Evolutionary conservation across 2,329 filamentous ascomycete species (phyloP), one percentile per base, ranked within the genome.

Genomic region (Penicillium sp.): DNA sequence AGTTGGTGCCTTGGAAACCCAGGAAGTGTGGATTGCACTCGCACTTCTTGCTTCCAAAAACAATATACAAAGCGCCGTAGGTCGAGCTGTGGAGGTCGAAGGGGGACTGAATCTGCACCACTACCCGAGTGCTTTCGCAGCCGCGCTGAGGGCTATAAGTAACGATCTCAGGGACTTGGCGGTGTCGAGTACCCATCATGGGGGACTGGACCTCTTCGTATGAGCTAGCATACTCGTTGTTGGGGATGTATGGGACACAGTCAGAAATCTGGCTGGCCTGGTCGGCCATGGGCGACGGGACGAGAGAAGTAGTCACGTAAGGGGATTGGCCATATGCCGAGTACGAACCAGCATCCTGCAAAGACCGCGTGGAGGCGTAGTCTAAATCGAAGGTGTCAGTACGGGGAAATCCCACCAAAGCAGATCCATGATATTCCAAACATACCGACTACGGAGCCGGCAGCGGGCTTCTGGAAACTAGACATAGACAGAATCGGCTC

Each of bases 381-480:
- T 78, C 76, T 77, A 61, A 77, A 66, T 78, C 75, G 76, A 58
- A 30, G 35, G 52, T 62, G 62, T 57, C 69, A 59, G 35, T 38
- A 28, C 8, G 3, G 22, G 5, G 10, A 26, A 22, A 26, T 14
- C 42, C 25, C 42, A 57, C 3, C n/a, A n/a, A 22, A 19, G 33
- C 4, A 22, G n/a, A 42, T 26, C 55, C 33, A 19, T 30, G 37
- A 25, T 38, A 40, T 37, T 55, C 56, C 16, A 25, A 62, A 88
- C 92, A 81, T 82, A 96, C 93, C 90, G 80, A 94, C 90, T 81
- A 93, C 85, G 77, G 89, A 89, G 77, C 89, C 84, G 79, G 88
- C 83, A 77, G 90, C 87, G 61, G 87, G 80, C 80, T 96, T 96
- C 73, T 84, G 83, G 83, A 92, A 93, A 79, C 89, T 89, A 78